These are phyloP conservation scores for Monosporozyma aquatica DNA, from an alignment of 805 yeast species.

Conservation along the genomic window DNA sequence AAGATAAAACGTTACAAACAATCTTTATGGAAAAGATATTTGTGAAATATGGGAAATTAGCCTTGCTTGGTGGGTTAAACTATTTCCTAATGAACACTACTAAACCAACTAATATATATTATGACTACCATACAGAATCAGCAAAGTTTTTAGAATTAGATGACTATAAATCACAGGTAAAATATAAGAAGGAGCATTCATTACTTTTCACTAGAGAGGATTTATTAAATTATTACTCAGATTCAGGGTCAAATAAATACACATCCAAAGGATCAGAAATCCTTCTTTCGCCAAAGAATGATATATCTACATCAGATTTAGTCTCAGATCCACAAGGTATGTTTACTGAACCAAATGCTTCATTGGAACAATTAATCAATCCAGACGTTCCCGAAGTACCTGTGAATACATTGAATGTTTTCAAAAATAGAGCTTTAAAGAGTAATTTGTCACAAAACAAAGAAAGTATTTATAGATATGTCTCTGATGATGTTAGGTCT, in stretches of 20 bases:
- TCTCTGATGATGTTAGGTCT: slow-evolving; percentile 15
- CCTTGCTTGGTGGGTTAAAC: slow-evolving; percentile 27
- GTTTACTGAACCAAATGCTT: neutral
- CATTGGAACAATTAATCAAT: neutral
- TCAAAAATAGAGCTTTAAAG: neutral
- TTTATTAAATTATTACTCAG: slow-evolving; percentile 27
- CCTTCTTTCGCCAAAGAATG: slow-evolving; percentile 12
- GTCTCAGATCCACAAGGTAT: slow-evolving; percentile 10
- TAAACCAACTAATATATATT: slow-evolving; percentile 18
- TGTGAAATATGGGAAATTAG: slow-evolving; percentile 20
- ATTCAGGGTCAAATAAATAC: slow-evolving; percentile 23
- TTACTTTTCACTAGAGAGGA: slow-evolving; percentile 22
- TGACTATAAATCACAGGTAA: slow-evolving; percentile 22
- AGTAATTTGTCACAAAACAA: slow-evolving; percentile 1
- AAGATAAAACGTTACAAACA: slow-evolving; percentile 9
- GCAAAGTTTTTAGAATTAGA: slow-evolving; percentile 20
- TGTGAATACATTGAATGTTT: neutral
- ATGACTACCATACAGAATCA: slow-evolving; percentile 25
- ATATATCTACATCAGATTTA: slow-evolving; percentile 20
- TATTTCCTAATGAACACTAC: slow-evolving; percentile 18
- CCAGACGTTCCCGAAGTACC: neutral
- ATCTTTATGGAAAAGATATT: slow-evolving; percentile 20
- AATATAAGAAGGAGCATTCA: slow-evolving; percentile 13
- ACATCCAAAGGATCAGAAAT: slow-evolving; percentile 26
- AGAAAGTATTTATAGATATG: slow-evolving; percentile 11